phyloP scores from a whole-genome alignment of 1,139 yeast genomes.

The Nadsonia commutata region DNA sequence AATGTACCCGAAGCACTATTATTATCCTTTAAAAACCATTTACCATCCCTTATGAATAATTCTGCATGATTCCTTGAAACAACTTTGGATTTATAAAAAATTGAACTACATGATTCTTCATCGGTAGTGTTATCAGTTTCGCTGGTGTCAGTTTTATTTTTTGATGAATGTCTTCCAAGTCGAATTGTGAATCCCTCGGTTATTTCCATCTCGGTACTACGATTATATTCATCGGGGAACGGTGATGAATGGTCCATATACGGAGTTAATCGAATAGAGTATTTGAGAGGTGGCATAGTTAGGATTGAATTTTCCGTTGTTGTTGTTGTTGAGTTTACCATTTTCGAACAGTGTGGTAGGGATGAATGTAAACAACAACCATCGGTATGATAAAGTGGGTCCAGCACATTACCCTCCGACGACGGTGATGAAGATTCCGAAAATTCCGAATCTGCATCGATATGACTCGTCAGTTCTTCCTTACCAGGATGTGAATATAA shows the following conservation, averaged over 20 bases:
- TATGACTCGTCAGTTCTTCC: too few species aligned
- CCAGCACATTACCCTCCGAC: too few species aligned
- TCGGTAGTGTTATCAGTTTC: slow-evolving; percentile 59
- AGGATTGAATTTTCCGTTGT: too few species aligned
- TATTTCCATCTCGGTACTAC: slow-evolving; percentile 61
- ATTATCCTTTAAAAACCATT: slow-evolving; percentile 78
- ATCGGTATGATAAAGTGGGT: too few species aligned
- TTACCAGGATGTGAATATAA: too few species aligned
- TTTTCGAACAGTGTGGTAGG: too few species aligned
- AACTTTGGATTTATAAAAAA: slow-evolving; percentile 78
- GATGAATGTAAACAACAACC: too few species aligned
- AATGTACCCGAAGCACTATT: slow-evolving; percentile 88
- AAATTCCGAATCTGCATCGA: too few species aligned
- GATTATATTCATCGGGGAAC: slow-evolving; percentile 63
- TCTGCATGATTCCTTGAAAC: slow-evolving; percentile 83
- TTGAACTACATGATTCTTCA: slow-evolving; percentile 53
- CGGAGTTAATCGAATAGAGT: slow-evolving; percentile 73
- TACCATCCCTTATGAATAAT: slow-evolving; percentile 49
- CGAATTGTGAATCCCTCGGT: slow-evolving; percentile 38
- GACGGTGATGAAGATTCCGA: too few species aligned
- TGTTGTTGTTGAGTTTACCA: too few species aligned
- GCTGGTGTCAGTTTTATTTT: slow-evolving; percentile 58
- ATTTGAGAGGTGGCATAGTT: too few species aligned
- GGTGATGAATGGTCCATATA: slow-evolving; percentile 71
- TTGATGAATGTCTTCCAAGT: background rate